Base-by-base conservation (phyloP, 495 filamentous ascomycete species). In the Trichocladium uniseriatum region DNA sequence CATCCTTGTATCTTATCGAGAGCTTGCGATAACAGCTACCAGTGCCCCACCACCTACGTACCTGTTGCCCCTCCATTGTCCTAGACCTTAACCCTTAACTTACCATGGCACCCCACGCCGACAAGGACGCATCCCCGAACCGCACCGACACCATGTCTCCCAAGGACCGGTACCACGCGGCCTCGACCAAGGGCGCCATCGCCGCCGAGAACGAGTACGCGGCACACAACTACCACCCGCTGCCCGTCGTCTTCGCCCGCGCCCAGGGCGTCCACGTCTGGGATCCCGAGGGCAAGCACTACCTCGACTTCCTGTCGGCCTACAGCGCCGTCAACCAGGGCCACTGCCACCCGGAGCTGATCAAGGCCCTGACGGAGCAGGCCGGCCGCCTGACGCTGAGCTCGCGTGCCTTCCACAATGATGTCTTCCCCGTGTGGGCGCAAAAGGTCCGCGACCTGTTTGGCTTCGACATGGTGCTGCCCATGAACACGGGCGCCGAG, bases 271-370 rank as follows among this genome's bases (percentile, higher is more conserved):
- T 80, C 56, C 80, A 81, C 47, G 94, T 97, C 45, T 97, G 91
- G 91, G 92, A 99, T 63, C 92, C 92, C 15, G 94, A 97, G 74
- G 89, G 88, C 62, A 89, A 87, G 57, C 83, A 92, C 61, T 99
- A 99, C 68, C 83, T 97, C 57, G 92, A 99, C 69, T 97, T 95
- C 75, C 80, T 99, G 42, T 95, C 89, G 39, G 94, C 92, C 47
- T 99, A 99, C 77, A 90, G 85, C 43, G 92, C 92, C 42, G 88
- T 99, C 62, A 99, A 99, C 71, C 92, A 99, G 67, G 92, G 92
- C 51, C 92, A 99, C 70, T 99, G 91, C 63, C 94, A 99, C 71
- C 94, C 91, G 8, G 90, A 92, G 69, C 79, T 99, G 42, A 78
- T 99, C 52, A 84, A 86, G 51, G 90, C 89, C 21, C 73, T 99